These are phyloP conservation scores for Iris pallida DNA, from an alignment of 116 monocot genomes.

Conservation along the genomic window DNA sequence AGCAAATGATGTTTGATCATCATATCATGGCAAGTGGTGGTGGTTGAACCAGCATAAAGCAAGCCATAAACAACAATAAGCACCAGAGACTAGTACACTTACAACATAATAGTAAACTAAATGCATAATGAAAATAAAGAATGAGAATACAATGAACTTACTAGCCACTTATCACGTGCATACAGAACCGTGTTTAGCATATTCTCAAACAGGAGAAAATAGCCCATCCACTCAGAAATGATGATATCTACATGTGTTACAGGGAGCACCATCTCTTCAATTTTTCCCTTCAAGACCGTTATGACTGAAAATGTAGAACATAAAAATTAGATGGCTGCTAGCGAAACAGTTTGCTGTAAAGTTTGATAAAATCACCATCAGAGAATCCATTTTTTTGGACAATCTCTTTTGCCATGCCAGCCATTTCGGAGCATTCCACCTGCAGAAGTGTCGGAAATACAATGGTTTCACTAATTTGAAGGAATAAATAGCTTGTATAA, in stretches of 20 bases:
- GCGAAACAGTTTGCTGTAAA: neutral
- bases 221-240: conserved; percentile 98
- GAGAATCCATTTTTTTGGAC: conserved; percentile 78
- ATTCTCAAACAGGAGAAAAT: conserved; percentile 90
- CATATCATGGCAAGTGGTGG: too few relatives aligned
- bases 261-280: conserved; percentile 88
- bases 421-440: conserved; percentile 94
- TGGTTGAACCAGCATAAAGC: too few relatives aligned
- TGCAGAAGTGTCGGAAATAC: conserved; percentile 15
- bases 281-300: conserved; percentile 87
- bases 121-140: too few relatives aligned
- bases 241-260: conserved; percentile 77
- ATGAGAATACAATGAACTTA: conserved; percentile 26
- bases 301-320: conserved; percentile 48
- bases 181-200: conserved; percentile 93
- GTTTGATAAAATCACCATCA: conserved; percentile 41
- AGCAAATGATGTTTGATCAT: too few relatives aligned
- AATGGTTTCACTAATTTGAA: conserved; percentile 1
- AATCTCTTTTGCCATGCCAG: conserved; percentile 96
- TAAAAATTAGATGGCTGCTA: neutral
- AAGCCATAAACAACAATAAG: too few relatives aligned
- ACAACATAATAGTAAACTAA: too few relatives aligned
- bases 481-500: neutral
- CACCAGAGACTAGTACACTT: too few relatives aligned
- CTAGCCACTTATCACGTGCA: conserved; percentile 98